These are phyloP conservation scores for Sanghuangporus weigelae DNA, from an alignment of 1,284 basidiomycete genomes.

Conservation along the genomic window DNA sequence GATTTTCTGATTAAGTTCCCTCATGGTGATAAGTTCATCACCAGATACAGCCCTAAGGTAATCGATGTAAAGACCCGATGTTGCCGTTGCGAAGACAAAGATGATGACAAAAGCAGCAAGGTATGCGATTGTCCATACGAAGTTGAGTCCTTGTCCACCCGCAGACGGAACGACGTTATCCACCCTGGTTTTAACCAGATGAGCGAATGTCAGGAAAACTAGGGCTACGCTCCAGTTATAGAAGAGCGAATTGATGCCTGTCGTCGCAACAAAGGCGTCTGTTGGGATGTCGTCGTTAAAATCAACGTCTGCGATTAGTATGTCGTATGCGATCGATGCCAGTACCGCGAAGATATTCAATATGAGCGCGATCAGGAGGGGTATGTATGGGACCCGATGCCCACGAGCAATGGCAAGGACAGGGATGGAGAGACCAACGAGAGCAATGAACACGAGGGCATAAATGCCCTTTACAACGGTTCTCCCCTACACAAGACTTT, in stretches of 20 bases:
- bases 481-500: not conserved
- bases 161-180: not conserved
- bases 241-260: not conserved
- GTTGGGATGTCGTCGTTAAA: not conserved
- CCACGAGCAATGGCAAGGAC: not conserved
- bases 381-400: not conserved
- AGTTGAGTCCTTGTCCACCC: not conserved
- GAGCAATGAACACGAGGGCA: not conserved
- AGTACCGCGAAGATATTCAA: not conserved
- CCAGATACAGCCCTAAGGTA: not conserved
- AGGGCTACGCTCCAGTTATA: not conserved
- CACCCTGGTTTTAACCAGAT: not conserved
- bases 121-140: not conserved
- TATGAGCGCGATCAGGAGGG: not conserved
- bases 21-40: too few relatives aligned
- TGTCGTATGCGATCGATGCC: not conserved
- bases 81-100: not conserved
- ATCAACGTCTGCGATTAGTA: not conserved
- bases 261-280: not conserved
- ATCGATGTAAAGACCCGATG: not conserved
- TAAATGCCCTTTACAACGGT: not conserved
- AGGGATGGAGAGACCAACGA: not conserved
- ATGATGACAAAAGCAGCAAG: not conserved
- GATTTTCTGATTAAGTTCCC: not conserved
- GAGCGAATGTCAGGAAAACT: not conserved